phyloP scores from a whole-genome alignment of 179 eudicot genomes.

The Spinacia oleracea region DNA sequence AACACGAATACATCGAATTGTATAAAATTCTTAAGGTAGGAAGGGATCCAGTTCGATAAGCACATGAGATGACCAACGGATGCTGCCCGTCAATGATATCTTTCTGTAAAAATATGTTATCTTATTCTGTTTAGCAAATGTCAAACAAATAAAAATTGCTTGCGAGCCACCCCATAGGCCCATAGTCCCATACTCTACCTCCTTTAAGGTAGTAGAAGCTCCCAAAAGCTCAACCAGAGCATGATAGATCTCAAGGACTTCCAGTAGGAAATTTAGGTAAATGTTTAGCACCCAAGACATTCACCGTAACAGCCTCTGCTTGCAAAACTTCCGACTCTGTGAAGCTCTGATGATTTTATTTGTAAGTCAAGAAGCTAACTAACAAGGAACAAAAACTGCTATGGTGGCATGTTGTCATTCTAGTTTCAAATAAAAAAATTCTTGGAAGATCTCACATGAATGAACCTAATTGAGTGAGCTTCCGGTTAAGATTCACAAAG shows the following conservation, averaged over 20 bases:
- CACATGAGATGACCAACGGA: too few relatives aligned
- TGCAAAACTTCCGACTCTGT: not conserved
- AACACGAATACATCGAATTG: too few relatives aligned
- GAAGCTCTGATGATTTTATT: not conserved
- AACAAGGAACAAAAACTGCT: slow-evolving; percentile 1
- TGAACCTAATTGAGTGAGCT: not conserved
- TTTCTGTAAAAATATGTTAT: too few relatives aligned
- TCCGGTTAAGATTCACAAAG: not conserved
- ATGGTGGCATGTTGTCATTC: not conserved
- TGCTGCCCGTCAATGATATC: too few relatives aligned
- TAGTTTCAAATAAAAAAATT: not conserved
- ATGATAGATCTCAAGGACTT: not conserved
- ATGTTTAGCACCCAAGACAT: not conserved
- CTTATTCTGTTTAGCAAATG: too few relatives aligned
- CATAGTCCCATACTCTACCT: too few relatives aligned
- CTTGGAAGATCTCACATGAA: not conserved
- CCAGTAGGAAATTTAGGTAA: not conserved
- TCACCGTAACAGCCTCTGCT: not conserved
- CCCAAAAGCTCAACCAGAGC: not conserved
- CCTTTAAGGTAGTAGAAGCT: not conserved
- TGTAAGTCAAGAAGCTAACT: not conserved
- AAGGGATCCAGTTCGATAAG: too few relatives aligned
- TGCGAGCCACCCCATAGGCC: not conserved
- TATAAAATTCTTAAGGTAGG: too few relatives aligned
- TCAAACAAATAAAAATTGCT: too few relatives aligned